Evolutionary conservation across 495 filamentous ascomycete genomes (phyloP).

Genomic region (Penicillium mononematosum): DNA sequence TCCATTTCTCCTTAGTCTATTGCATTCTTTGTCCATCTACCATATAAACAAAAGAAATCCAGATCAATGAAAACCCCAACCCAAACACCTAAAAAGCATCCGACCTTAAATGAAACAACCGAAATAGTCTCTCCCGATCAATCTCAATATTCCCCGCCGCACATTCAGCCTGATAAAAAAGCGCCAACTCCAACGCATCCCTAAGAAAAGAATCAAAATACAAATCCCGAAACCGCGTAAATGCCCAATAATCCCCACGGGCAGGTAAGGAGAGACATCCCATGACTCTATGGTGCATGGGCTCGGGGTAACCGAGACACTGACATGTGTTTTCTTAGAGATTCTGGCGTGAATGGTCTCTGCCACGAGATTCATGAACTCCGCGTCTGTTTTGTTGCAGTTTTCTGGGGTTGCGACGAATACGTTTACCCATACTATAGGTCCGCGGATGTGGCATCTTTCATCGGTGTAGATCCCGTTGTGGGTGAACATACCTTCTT

Average conservation of each 20-base stretch:
- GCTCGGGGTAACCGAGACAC: background rate
- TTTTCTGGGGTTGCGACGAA: background rate
- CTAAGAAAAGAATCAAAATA: background rate
- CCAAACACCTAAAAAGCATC: background rate
- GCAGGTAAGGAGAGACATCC: background rate
- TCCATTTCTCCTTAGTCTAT: background rate
- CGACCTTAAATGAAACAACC: background rate
- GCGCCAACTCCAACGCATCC: background rate
- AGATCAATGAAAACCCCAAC: background rate
- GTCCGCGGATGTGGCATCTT: background rate
- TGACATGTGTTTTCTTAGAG: background rate
- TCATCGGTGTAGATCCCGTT: background rate
- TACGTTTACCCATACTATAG: constrained; percentile 3
- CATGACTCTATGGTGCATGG: constrained; percentile 3
- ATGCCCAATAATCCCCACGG: background rate
- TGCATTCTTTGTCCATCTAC: background rate
- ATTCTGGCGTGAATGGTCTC: background rate
- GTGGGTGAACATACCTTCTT: background rate
- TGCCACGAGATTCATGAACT: background rate
- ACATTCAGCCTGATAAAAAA: background rate
- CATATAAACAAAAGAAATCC: background rate
- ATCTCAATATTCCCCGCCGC: background rate
- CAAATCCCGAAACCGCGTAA: background rate
- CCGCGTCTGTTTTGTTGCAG: background rate
- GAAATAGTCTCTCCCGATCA: background rate